Conservation (phyloP, 495 filamentous ascomycete species). For the Talaromyces wortmannii region DNA sequence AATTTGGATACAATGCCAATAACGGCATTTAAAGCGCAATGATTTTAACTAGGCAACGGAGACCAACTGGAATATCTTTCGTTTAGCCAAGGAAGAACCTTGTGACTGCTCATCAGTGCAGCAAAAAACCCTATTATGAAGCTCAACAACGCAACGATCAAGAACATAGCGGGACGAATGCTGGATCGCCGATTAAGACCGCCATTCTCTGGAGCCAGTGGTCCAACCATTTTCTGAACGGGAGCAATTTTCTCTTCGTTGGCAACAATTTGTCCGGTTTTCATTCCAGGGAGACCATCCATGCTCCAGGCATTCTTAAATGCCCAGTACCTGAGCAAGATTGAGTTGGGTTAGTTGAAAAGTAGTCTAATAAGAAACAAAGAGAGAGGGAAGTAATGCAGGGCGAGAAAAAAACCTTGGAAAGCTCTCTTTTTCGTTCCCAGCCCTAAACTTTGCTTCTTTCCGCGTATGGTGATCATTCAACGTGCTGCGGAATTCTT, state of each 20-base stretch:
- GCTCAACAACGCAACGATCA: constrained; percentile 1
- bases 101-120: neutral
- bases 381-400: constrained; percentile 2
- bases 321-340: neutral
- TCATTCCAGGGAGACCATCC: constrained; percentile 48
- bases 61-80: too few species aligned
- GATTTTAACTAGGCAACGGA: too few species aligned
- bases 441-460: constrained; percentile 13
- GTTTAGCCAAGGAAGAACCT: neutral
- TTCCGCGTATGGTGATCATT: neutral
- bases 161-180: neutral
- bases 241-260: constrained; percentile 1
- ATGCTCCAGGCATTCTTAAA: constrained; percentile 36
- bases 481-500: constrained; percentile 1
- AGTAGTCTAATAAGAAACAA: neutral
- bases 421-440: constrained; percentile 5
- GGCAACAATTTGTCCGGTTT: constrained; percentile 16
- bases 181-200: neutral
- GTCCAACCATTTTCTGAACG: constrained; percentile 1
- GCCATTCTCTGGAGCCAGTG: constrained; percentile 1
- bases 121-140: neutral
- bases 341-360: neutral
- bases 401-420: neutral
- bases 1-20: too few species aligned
- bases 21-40: too few species aligned